Conservation (phyloP, 2,329 filamentous ascomycete genomes). For the Leptoxyphium fumago region DNA sequence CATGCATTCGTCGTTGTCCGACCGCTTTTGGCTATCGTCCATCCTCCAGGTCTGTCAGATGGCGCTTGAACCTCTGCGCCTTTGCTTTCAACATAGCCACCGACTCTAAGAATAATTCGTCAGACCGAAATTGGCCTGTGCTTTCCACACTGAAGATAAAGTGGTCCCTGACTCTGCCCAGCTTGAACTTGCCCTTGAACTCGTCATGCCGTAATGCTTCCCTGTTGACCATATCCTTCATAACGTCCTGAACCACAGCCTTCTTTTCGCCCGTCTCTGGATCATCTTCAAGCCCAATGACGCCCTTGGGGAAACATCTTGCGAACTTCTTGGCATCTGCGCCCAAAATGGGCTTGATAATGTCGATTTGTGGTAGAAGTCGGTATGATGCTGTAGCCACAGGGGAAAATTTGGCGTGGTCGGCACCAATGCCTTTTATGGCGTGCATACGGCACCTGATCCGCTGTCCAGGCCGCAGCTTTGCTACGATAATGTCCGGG, state of each 20-base stretch:
- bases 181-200: conserved; percentile 89
- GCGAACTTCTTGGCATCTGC: conserved; percentile 79
- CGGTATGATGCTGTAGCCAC: conserved; percentile 91
- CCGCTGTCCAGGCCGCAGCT: conserved; percentile 78
- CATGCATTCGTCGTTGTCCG: background rate
- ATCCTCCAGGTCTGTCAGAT: conserved; percentile 37
- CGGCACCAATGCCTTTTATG: conserved; percentile 82
- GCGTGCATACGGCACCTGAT: conserved; percentile 83
- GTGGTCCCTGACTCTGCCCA: conserved; percentile 80
- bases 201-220: conserved; percentile 85
- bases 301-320: conserved; percentile 75
- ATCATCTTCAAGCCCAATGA: conserved; percentile 68
- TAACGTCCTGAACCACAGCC: conserved; percentile 74
- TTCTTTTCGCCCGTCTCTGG: conserved; percentile 58
- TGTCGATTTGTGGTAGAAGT: conserved; percentile 75
- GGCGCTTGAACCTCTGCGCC: conserved; percentile 57
- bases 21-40: conserved; percentile 9
- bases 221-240: conserved; percentile 89
- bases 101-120: conserved; percentile 82
- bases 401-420: conserved; percentile 94
- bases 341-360: conserved; percentile 70
- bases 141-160: conserved; percentile 97
- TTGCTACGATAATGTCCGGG: conserved; percentile 86
- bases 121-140: conserved; percentile 86
- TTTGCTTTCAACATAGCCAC: conserved; percentile 76